Evolutionary conservation across 192 early-diverging fungal genomes (phyloP).

Genomic region (Podila clonocystis): DNA sequence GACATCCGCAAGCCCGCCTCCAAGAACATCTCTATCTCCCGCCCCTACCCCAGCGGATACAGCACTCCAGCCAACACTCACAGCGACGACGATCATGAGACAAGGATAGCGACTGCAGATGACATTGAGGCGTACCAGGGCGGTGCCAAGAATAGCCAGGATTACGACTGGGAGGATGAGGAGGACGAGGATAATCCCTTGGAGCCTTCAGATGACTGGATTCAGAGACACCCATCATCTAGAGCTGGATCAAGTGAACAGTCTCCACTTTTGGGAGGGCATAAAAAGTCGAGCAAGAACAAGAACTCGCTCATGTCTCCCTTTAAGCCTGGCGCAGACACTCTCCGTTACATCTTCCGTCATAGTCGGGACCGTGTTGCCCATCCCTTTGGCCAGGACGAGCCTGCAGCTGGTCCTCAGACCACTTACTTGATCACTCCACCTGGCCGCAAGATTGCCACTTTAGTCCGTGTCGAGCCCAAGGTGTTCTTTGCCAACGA

Average conservation of each 20-base stretch:
- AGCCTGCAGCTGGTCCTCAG: conserved; percentile 3
- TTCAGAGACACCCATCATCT: conserved; percentile 28
- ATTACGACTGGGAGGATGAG: conserved; percentile 31
- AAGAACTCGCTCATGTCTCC: conserved; percentile 45
- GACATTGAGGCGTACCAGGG: conserved; percentile 32
- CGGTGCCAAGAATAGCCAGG: conserved; percentile 21
- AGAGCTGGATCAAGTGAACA: conserved; percentile 46
- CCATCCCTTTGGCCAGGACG: conserved; percentile 32
- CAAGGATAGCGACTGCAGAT: conserved; percentile 23
- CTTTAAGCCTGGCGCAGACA: conserved; percentile 50
- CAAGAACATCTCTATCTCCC: conserved; percentile 62
- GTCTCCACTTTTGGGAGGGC: conserved; percentile 28
- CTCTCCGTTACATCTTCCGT: conserved; percentile 49
- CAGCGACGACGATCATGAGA: conserved; percentile 47
- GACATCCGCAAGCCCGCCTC: conserved; percentile 87
- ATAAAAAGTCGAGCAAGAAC: conserved; percentile 12
- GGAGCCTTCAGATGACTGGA: conserved; percentile 43
- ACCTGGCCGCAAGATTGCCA: conserved; percentile 64
- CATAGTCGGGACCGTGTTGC: conserved; percentile 22
- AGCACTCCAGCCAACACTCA: conserved; percentile 52
- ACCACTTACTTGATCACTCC: conserved; percentile 38
- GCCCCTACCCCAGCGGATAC: conserved; percentile 57
- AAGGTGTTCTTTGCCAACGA: conserved; percentile 97
- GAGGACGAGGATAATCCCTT: conserved; percentile 43
- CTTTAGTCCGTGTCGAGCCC: conserved; percentile 78